Evolutionary conservation across 2,329 filamentous ascomycete species (phyloP).

Genomic region (Aspergillus texensis): DNA sequence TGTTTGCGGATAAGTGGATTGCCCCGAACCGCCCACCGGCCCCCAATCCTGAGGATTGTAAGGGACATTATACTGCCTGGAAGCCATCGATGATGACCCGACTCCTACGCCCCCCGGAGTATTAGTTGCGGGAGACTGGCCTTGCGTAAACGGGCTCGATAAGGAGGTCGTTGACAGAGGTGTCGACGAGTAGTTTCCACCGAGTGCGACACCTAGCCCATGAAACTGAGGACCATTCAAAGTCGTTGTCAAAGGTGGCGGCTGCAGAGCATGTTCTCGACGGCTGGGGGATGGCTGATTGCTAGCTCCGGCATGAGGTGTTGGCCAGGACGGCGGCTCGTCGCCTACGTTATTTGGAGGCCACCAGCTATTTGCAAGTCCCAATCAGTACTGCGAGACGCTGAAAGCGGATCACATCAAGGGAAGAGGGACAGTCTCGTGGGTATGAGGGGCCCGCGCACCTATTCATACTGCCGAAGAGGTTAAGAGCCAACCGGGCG

Average conservation of each 20-base stretch:
- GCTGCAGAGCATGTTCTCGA: constrained; percentile 47
- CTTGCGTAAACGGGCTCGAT: constrained; percentile 47
- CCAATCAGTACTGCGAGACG: constrained; percentile 26
- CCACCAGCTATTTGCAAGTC: constrained; percentile 32
- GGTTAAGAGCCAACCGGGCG: constrained; percentile 29
- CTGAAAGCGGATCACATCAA: constrained; percentile 9
- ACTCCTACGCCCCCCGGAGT: constrained; percentile 41
- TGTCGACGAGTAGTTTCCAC: constrained; percentile 35
- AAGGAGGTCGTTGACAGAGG: constrained; percentile 48
- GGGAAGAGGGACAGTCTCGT: constrained; percentile 9
- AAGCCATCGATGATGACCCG: constrained; percentile 47
- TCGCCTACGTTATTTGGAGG: constrained; percentile 35
- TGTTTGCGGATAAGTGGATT: constrained; percentile 31
- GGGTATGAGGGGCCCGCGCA: constrained; percentile 25
- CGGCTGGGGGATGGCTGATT: constrained; percentile 42
- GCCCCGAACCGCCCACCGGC: constrained; percentile 36
- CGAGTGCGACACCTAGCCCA: constrained; percentile 32
- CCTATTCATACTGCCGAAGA: constrained; percentile 42
- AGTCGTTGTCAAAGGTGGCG: constrained; percentile 46
- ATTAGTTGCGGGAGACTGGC: constrained; percentile 39
- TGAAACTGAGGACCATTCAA: constrained; percentile 42
- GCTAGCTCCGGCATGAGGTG: constrained; percentile 30
- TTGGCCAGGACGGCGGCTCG: constrained; percentile 36
- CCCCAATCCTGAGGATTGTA: constrained; percentile 56
- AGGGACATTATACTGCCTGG: constrained; percentile 47